Percentiles rank a stretch among this genome's conserved stretches.
Evolutionary conservation across 2,329 filamentous ascomycete genomes (phyloP).

Genomic region (Clonostachys rosea): DNA sequence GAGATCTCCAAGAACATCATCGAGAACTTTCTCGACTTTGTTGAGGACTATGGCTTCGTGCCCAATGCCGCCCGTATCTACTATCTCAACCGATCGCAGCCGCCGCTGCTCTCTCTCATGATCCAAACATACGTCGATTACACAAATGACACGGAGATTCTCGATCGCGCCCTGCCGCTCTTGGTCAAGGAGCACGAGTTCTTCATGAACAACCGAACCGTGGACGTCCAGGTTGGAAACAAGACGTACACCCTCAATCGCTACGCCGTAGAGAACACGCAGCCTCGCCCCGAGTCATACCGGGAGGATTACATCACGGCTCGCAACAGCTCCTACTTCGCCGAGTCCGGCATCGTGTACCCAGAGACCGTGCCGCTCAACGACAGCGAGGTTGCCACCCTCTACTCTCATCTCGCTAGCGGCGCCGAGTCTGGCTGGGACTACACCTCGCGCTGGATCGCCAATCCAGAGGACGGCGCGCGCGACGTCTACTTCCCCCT

Average conservation of each 20-base stretch:
- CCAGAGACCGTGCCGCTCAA: constrained; percentile 44
- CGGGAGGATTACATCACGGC: constrained; percentile 61
- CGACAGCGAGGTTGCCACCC: constrained; percentile 39
- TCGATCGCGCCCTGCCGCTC: constrained; percentile 56
- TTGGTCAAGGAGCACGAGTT: constrained; percentile 61
- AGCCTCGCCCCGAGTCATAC: constrained; percentile 64
- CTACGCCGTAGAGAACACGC: constrained; percentile 58
- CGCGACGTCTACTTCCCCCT: constrained; percentile 61
- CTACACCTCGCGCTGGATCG: constrained; percentile 55
- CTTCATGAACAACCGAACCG: constrained; percentile 56
- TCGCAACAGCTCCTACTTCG: constrained; percentile 56
- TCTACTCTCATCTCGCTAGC: constrained; percentile 60
- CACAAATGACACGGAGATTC: constrained; percentile 57
- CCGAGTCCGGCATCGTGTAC: constrained; percentile 50
- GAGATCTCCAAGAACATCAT: constrained; percentile 62
- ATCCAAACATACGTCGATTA: constrained; percentile 59
- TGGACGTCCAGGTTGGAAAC: constrained; percentile 39
- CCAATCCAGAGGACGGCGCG: constrained; percentile 51
- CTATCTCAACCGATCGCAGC: constrained; percentile 65
- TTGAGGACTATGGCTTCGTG: constrained; percentile 61
- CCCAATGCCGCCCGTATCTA: constrained; percentile 65
- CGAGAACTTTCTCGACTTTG: constrained; percentile 65
- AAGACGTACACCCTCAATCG: constrained; percentile 51
- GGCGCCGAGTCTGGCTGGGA: constrained; percentile 66
- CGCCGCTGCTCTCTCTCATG: constrained; percentile 63